Evolutionary conservation across 140 eudicot species (phyloP), one percentile per base, ranked within the genome.

Genomic region (Anethum foeniculum): DNA sequence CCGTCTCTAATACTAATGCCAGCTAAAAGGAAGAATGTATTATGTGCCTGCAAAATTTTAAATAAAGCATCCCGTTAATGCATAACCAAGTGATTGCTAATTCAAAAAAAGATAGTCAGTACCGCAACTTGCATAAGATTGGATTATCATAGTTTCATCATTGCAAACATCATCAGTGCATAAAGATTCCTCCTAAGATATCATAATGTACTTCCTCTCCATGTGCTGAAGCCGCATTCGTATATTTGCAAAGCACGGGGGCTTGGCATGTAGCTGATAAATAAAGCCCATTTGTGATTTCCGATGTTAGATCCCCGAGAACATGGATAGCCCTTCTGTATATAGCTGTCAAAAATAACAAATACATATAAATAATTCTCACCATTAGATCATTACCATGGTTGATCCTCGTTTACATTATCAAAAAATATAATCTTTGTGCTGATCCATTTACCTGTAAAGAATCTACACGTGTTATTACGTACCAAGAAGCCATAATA

Each of bases 121-220:
- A 69, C 44, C 75, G 2, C n/a, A 71, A 36, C 46, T 34, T 36
- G 75, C 75, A 34, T 18, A 36, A 32, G 41, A 32, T 30, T 69
- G 69, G 43, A 69, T 69, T 36, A 69, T 69, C 75, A 69, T 69
- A 10, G 47, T 71, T 71, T 71, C 75, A 71, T 71, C 48, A 36
- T 34, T 71, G 75, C 14, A 36, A 36, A 18, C 75, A 71, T 71
- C 75, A 71, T 18, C 75, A 6, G 5, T 71, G 25, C 76, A 34
- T 34, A 36, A 71, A 15, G 76, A 71, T 71, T 71, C 76, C 25
- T 27, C 7, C 47, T 39, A 15, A 21, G 23, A 10, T 32, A 71
- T 4, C 2, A 16, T 0, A 58, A 60, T 60, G 34, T 60, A 71
- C 44, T 19, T 71, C 43, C 27, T 71, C 46, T 36, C 76, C 76